Evolutionary conservation across 2,329 filamentous ascomycete species (phyloP).

Genomic region (Botryotinia calthae): DNA sequence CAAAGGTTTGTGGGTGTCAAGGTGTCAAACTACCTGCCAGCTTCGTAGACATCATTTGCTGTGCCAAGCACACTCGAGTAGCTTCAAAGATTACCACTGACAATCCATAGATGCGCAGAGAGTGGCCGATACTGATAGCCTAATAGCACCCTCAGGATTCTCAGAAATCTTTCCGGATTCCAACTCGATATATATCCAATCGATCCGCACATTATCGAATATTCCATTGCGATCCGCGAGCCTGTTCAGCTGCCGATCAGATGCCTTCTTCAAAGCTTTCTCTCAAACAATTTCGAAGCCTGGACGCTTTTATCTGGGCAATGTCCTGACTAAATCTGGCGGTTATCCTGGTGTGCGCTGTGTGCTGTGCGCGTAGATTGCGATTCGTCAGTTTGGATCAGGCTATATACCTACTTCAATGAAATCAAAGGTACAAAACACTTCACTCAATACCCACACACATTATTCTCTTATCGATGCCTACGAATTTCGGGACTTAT

Average conservation of each 20-base stretch:
- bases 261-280: background rate
- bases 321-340: background rate
- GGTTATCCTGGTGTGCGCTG: background rate
- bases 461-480: background rate
- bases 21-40: background rate
- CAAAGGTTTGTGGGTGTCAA: background rate
- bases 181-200: background rate
- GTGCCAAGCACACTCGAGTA: background rate
- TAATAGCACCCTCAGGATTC: background rate
- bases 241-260: background rate
- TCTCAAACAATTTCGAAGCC: background rate
- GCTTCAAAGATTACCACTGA: conserved; percentile 7
- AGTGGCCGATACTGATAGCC: background rate
- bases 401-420: background rate
- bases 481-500: background rate
- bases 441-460: background rate
- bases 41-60: background rate
- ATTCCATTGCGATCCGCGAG: background rate
- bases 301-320: background rate
- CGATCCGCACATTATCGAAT: background rate
- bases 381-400: background rate
- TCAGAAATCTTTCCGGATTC: background rate
- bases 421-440: background rate
- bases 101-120: background rate
- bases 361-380: background rate